Conservation (phyloP, 2,329 filamentous ascomycete species). For the Pestalotiopsis sp. region DNA sequence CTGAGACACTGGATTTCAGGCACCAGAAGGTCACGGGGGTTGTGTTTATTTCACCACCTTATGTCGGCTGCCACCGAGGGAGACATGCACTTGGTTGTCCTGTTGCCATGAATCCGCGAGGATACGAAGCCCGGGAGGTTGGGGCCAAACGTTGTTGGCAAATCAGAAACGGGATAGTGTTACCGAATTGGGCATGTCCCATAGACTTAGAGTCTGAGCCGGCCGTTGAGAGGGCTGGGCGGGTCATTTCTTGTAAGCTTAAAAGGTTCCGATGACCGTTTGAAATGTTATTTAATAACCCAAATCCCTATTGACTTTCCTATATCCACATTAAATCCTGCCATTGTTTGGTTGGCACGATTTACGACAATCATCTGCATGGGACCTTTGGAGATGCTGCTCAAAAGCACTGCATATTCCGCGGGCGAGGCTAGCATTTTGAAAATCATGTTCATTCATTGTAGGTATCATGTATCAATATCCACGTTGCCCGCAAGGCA, state of each 20-base stretch:
- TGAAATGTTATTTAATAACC: background rate
- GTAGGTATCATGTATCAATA: background rate
- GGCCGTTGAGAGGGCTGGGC: background rate
- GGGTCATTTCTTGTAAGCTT: background rate
- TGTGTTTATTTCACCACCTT: background rate
- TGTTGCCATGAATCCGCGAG: background rate
- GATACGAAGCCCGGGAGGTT: background rate
- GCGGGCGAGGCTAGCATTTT: background rate
- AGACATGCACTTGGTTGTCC: background rate
- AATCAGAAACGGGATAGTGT: background rate
- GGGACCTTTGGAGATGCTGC: background rate
- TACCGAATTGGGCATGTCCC: background rate
- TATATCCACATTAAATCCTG: background rate
- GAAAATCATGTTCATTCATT: background rate
- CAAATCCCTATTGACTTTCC: background rate
- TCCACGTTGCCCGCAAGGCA: background rate
- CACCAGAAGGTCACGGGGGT: background rate
- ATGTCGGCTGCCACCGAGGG: background rate
- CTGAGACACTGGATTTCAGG: background rate
- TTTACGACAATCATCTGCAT: background rate
- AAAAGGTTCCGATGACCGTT: background rate
- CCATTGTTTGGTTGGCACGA: background rate
- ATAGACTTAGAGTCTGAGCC: background rate
- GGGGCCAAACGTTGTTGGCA: background rate
- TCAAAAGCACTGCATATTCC: background rate